Percentiles rank a stretch among this genome's conserved stretches.
These are phyloP conservation scores for Pelargonium australe DNA, from an alignment of 441 rosid genomes.

Conservation along the genomic window DNA sequence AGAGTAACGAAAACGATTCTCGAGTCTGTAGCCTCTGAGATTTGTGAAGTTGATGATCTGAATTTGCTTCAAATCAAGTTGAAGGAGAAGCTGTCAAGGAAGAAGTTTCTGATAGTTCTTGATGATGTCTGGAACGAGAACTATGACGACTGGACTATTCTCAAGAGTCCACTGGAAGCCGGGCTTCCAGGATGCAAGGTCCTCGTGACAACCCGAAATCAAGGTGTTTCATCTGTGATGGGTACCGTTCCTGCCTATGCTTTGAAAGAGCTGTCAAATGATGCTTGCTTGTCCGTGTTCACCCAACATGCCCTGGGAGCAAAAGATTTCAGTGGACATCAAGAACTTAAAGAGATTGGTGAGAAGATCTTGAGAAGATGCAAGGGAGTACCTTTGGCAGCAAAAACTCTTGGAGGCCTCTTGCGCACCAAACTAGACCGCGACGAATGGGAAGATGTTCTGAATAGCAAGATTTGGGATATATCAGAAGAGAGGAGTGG, in stretches of 20 bases:
- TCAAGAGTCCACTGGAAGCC: constrained; percentile 22
- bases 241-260: constrained; percentile 22
- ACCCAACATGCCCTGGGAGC: constrained; percentile 19
- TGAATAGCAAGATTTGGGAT: constrained; percentile 27
- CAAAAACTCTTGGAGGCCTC: constrained; percentile 25
- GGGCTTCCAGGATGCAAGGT: constrained; percentile 32
- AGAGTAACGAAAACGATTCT: constrained; percentile 15
- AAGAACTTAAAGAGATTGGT: constrained; percentile 13
- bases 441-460: constrained; percentile 31
- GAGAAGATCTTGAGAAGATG: constrained; percentile 26
- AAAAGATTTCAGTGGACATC: constrained; percentile 16
- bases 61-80: constrained; percentile 21
- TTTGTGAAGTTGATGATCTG: constrained; percentile 9
- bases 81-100: constrained; percentile 8
- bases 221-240: constrained; percentile 8
- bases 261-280: constrained; percentile 19
- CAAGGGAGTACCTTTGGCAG: constrained; percentile 30
- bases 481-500: constrained; percentile 19
- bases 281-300: constrained; percentile 24
- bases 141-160: constrained; percentile 18
- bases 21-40: constrained; percentile 11
- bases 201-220: constrained; percentile 37
- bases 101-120: constrained; percentile 27
- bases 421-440: constrained; percentile 21
- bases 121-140: constrained; percentile 37